Evolutionary conservation across 225 moss, liverwort and hornwort genomes (phyloP), one percentile per base, ranked within the genome.

Genomic region (Physcomitrellopsis africana): DNA sequence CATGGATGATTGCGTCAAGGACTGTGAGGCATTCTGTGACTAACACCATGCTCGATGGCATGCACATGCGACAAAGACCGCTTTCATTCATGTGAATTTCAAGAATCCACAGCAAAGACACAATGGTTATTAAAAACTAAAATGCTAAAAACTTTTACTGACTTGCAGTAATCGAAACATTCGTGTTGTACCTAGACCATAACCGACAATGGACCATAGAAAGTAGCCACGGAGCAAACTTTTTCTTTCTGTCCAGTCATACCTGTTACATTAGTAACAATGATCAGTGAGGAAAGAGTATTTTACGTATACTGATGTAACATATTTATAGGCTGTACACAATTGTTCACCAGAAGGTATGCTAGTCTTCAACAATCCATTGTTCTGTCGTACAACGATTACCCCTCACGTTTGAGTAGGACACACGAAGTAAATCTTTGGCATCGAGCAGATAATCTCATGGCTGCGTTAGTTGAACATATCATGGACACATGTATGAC

Each of bases 241-340:
- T 77, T 99, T 99, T 29, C 89, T 89, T 17, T 87, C 78, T 65
- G 89, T 91, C 97, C 97, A 99, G 77, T 99, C 97, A 81, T 89
- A 99, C 77, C 97, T 99, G 91, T 27, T 77, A 73, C 20, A 24
- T 54, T 37, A 69, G 32, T 2, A 56, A 18, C 37, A 71, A 49
- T 14, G 47, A 60, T 45, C 26, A 76, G 10, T n/a, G n/a, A 19
- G 52, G 0, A 63, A 47, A 70, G 22, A 43, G 37, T 18, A 16
- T 52, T 52, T 52, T n/a, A 52, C n/a, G 23, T 9, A 41, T 56
- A 9, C 19, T 69, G 54, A 69, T 53, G 41, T 20, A 69, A 42
- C 0, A 29, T 11, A 3, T 53, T 17, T 32, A 1, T 9, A 41
- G 14, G 68, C 27, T 26, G 44, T 51, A 23, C 74, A 74, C 19